Percentiles rank a stretch among this genome's conserved stretches.
phyloP scores from a whole-genome alignment of 352 stramenopile genomes.

The Phytophthora multivora region DNA sequence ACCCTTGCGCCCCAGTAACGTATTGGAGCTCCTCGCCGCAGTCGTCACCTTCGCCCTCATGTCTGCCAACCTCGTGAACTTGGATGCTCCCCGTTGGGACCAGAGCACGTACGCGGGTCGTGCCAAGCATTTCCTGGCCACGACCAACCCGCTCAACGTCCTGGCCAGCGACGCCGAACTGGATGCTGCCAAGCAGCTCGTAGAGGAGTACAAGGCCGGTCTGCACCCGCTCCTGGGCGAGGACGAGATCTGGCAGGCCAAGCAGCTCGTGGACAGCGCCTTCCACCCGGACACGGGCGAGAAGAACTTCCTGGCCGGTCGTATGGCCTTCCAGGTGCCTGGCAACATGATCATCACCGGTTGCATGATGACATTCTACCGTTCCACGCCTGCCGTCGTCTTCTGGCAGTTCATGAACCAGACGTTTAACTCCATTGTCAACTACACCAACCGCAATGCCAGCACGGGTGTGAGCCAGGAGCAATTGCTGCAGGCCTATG shows the following conservation, averaged over 20 bases:
- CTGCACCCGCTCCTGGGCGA: constrained; percentile 44
- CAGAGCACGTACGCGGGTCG: constrained; percentile 81
- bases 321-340: constrained; percentile 89
- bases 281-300: constrained; percentile 91
- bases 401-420: constrained; percentile 93
- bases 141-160: constrained; percentile 88
- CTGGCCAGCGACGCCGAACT: constrained; percentile 75
- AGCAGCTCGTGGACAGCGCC: constrained; percentile 87
- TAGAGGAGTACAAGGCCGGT: constrained; percentile 70
- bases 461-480: constrained; percentile 83
- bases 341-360: constrained; percentile 91
- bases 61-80: constrained; percentile 39
- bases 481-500: constrained; percentile 84
- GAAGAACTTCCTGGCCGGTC: constrained; percentile 86
- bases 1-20: constrained; percentile 5
- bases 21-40: constrained; percentile 5
- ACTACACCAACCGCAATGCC: constrained; percentile 93
- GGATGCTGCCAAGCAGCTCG: constrained; percentile 69
- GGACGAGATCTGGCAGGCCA: constrained; percentile 84
- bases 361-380: constrained; percentile 90
- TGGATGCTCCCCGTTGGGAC: constrained; percentile 83
- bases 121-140: constrained; percentile 86
- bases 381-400: constrained; percentile 76
- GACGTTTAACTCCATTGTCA: constrained; percentile 93
- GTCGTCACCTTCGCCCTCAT: constrained; percentile 10